Evolutionary conservation across 2,329 filamentous ascomycete genomes (phyloP).

Genomic region (Aspergillus novofumigatus): DNA sequence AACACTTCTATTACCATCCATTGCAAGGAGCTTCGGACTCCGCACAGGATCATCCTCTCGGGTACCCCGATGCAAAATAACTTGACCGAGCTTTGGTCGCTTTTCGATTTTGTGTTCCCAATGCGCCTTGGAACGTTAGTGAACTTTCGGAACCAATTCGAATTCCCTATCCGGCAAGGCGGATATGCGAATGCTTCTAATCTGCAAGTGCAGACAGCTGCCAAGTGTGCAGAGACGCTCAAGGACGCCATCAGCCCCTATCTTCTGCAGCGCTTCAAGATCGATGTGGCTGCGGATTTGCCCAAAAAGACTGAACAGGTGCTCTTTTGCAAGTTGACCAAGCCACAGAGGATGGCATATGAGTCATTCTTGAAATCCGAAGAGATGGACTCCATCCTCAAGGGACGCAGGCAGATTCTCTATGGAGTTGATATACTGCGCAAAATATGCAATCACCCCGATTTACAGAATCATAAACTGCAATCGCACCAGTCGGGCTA

Average conservation of each 20-base stretch:
- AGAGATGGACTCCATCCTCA: constrained; percentile 79
- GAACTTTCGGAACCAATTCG: constrained; percentile 85
- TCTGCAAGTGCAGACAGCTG: constrained; percentile 87
- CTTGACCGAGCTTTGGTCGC: constrained; percentile 86
- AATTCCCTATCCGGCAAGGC: constrained; percentile 87
- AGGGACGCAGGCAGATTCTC: constrained; percentile 70
- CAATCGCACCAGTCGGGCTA: constrained; percentile 61
- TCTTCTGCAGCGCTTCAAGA: constrained; percentile 84
- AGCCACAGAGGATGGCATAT: constrained; percentile 73
- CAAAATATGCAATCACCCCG: constrained; percentile 97
- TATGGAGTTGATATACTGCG: constrained; percentile 88
- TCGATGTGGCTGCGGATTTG: constrained; percentile 87
- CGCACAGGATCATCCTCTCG: constrained; percentile 87
- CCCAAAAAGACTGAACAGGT: constrained; percentile 96
- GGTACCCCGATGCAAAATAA: constrained; percentile 99
- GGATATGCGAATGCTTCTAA: constrained; percentile 96
- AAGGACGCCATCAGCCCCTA: constrained; percentile 94
- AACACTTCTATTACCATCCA: constrained; percentile 92
- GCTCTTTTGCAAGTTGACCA: constrained; percentile 88
- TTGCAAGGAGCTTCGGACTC: constrained; percentile 87
- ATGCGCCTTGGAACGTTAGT: constrained; percentile 92
- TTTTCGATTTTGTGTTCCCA: constrained; percentile 96
- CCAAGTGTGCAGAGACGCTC: constrained; percentile 87
- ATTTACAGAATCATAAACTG: constrained; percentile 68
- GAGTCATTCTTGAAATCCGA: constrained; percentile 74